Conservation (phyloP, 2,329 filamentous ascomycete species). For the Boeremia exigua region DNA sequence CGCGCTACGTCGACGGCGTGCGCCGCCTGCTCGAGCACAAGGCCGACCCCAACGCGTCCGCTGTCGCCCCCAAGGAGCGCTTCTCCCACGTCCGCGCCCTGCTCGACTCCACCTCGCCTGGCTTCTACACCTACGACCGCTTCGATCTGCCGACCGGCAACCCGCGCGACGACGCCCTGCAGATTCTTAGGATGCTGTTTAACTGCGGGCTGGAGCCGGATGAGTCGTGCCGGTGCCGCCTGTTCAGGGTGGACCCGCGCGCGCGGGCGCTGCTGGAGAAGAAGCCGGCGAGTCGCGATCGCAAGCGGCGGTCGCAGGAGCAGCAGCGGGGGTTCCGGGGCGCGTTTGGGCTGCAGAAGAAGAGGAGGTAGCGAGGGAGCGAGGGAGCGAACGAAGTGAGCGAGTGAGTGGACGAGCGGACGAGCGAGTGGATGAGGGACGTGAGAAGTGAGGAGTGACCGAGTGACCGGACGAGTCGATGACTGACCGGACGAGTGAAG, state of each 20-base stretch:
- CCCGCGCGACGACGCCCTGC: constrained; percentile 13
- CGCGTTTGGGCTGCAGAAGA: constrained; percentile 12
- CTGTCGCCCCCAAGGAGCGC: constrained; percentile 11
- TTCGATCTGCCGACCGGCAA: constrained; percentile 17
- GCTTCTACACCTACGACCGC: constrained; percentile 13
- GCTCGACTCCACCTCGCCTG: constrained; percentile 11
- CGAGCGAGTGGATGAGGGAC: too few relatives aligned
- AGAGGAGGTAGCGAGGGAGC: constrained; percentile 4
- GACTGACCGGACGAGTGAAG: too few relatives aligned
- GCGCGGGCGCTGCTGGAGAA: constrained; percentile 11
- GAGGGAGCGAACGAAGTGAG: too few relatives aligned
- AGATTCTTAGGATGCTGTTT: constrained; percentile 16
- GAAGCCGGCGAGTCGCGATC: constrained; percentile 3
- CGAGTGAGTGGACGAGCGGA: too few relatives aligned
- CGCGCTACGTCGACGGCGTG: constrained; percentile 17
- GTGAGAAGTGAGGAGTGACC: too few relatives aligned
- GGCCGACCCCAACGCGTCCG: constrained; percentile 12
- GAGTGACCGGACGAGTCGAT: too few relatives aligned
- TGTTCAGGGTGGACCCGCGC: constrained; percentile 12
- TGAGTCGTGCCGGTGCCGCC: constrained; percentile 10
- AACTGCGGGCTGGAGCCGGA: constrained; percentile 14
- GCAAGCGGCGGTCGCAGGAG: constrained; percentile 10
- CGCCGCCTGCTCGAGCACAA: constrained; percentile 16
- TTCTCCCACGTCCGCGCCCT: constrained; percentile 9
- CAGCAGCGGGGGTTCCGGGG: constrained; percentile 9